Base-by-base conservation (phyloP, 306 rosid genomes). In the Pyrus bretschneideri region DNA sequence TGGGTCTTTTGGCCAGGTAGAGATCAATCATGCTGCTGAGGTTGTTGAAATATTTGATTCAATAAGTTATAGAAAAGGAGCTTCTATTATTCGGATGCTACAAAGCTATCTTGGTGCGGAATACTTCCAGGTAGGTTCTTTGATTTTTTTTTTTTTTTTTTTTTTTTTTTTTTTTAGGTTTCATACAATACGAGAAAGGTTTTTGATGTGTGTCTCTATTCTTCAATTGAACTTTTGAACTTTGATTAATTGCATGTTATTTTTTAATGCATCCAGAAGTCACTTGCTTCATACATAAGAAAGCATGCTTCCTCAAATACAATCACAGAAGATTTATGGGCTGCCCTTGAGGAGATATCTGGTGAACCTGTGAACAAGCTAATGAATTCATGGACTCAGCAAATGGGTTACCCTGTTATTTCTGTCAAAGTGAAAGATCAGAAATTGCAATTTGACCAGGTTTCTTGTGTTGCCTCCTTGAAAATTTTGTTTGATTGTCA, bases 341-440 rank as follows among this genome's bases (percentile, higher is more conserved):
- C 92, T 69, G 87, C 94, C 42, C 98, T 93, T 77, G 97, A 91
- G 82, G 97, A 91, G 80, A 97, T 87, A 73, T 93, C 97, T 58
- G 93, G 96, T 73, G 89, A 91, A 84, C 94, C 97, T 59, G 96
- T 93, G 85, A 91, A 87, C 84, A 87, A 85, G 74, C 83, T 93
- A 74, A 93, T 93, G 98, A 75, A 84, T 83, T 86, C 97, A 14
- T 93, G 98, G 98, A 91, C 98, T 44, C 92, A 93, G 88, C 96
- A 93, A 88, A 85, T 76, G 75, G 97, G 98, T 68, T 93, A 93
- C 78, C 97, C 98, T 27, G 97, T 91, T 85, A 87, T 93, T 78
- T 85, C 93, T 60, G 89, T 91, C 75, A 81, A 85, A 74, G 72
- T 88, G 78, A 88, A 78, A 75, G 85, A 80, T 81, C 80, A 88